These are phyloP conservation scores for Cyclotella sp. DNA, from an alignment of 108 stramenopile species.

Conservation along the genomic window DNA sequence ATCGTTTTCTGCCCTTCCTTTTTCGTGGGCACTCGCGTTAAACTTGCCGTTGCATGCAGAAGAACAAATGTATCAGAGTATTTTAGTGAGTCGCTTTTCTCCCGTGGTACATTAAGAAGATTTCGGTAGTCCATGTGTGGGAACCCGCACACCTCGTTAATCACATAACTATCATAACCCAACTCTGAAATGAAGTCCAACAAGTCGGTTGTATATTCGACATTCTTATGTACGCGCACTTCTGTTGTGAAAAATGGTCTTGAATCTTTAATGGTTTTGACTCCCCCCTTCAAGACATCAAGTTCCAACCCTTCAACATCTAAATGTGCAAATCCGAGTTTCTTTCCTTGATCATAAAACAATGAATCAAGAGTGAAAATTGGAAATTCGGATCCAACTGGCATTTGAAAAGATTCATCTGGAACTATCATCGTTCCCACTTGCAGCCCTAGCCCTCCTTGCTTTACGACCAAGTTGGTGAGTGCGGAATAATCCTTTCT, in stretches of 20 bases:
- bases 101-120: conserved; percentile 21
- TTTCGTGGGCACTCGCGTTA: conserved; percentile 4
- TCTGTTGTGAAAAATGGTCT: conserved; percentile 28
- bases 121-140: conserved; percentile 38
- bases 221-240: conserved; percentile 21
- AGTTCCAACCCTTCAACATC: conserved; percentile 36
- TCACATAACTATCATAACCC: conserved; percentile 35
- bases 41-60: conserved; percentile 1
- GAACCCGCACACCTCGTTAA: conserved; percentile 34
- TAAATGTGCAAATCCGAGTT: conserved; percentile 32
- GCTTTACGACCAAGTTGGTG: conserved; percentile 10
- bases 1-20: conserved; percentile 6
- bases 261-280: conserved; percentile 16
- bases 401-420: conserved; percentile 20
- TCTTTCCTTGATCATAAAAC: conserved; percentile 25
- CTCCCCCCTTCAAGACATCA: conserved; percentile 25
- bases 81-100: neutral
- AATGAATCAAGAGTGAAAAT: conserved; percentile 21
- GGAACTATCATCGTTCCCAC: conserved; percentile 13
- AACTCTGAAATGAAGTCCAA: conserved; percentile 22
- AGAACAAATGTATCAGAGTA: conserved; percentile 5
- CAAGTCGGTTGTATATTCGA: conserved; percentile 11
- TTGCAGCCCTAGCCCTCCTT: conserved; percentile 13
- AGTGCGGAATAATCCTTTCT: neutral
- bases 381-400: conserved; percentile 12